phyloP scores from a whole-genome alignment of 495 filamentous ascomycete species.

The Collariella sp. region DNA sequence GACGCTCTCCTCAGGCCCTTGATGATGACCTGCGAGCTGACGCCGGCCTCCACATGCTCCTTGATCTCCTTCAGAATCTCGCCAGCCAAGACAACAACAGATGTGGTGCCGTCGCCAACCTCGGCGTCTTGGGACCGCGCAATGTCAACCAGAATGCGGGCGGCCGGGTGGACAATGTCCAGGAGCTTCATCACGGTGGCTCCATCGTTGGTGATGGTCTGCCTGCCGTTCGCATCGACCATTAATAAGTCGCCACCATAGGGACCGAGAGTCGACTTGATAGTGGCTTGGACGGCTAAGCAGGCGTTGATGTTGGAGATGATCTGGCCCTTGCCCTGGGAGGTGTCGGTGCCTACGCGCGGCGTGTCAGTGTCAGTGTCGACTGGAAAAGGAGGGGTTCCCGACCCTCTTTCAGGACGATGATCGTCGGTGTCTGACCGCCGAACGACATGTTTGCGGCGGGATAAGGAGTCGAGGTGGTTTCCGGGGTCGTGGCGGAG shows the following conservation, averaged over 20 bases:
- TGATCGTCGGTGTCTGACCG: slow-evolving; percentile 96
- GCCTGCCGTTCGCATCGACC: slow-evolving; percentile 87
- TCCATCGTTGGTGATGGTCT: slow-evolving; percentile 98
- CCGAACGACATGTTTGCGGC: slow-evolving; percentile 74
- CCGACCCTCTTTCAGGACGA: slow-evolving; percentile 95
- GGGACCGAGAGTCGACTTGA: slow-evolving; percentile 91
- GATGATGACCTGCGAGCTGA: slow-evolving; percentile 94
- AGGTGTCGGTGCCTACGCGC: slow-evolving; percentile 79
- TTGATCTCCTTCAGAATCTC: slow-evolving; percentile 95
- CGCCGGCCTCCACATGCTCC: slow-evolving; percentile 90
- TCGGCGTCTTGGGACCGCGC: slow-evolving; percentile 98
- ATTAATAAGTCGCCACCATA: slow-evolving; percentile 95
- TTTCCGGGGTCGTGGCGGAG: slow-evolving; percentile 9
- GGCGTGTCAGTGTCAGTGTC: slow-evolving; percentile 19
- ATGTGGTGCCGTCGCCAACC: slow-evolving; percentile 96
- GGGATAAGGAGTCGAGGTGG: not conserved
- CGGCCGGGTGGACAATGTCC: slow-evolving; percentile 96
- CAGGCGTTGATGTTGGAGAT: slow-evolving; percentile 98
- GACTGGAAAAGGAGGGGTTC: slow-evolving; percentile 32
- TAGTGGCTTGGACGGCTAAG: slow-evolving; percentile 90
- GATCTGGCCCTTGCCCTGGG: slow-evolving; percentile 94
- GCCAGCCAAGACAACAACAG: slow-evolving; percentile 89
- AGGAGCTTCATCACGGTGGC: slow-evolving; percentile 99
- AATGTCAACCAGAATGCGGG: slow-evolving; percentile 96
- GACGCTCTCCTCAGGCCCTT: slow-evolving; percentile 88